Evolutionary conservation across 2,329 filamentous ascomycete genomes (phyloP).

Genomic region (Bisporella sp.): DNA sequence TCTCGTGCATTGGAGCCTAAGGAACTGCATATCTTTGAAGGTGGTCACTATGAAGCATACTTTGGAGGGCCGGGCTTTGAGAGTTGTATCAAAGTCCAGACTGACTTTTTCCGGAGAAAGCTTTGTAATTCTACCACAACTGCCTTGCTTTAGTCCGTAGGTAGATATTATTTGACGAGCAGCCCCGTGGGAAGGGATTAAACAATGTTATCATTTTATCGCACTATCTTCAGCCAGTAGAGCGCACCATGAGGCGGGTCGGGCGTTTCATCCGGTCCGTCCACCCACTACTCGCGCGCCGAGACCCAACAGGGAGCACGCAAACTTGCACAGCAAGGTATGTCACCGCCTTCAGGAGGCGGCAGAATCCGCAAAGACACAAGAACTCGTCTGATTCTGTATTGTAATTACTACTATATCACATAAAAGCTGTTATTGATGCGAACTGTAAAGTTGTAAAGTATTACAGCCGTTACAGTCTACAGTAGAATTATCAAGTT

Average conservation of each 20-base stretch:
- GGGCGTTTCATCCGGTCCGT: not conserved
- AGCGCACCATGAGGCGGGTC: not conserved
- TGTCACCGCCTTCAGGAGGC: not conserved
- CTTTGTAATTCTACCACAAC: not conserved
- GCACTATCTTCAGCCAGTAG: not conserved
- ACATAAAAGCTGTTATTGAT: not conserved
- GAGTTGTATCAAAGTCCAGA: slow-evolving; percentile 6
- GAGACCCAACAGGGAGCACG: not conserved
- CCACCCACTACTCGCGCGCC: not conserved
- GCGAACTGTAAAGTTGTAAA: not conserved
- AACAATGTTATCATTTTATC: not conserved
- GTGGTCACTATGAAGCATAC: slow-evolving; percentile 35
- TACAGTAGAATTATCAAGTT: not conserved
- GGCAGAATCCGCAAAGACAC: not conserved
- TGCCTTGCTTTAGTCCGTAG: not conserved
- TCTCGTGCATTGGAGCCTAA: slow-evolving; percentile 33
- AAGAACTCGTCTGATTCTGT: not conserved
- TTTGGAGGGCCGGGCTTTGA: slow-evolving; percentile 19
- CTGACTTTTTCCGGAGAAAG: not conserved
- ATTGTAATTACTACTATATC: not conserved
- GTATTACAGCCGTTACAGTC: not conserved
- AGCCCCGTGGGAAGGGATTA: not conserved
- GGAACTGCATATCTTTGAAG: slow-evolving; percentile 28
- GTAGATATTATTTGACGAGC: not conserved
- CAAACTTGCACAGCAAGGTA: not conserved